Conservation (phyloP, 2,329 filamentous ascomycete genomes). For the Lecanoromycetidae sp. region DNA sequence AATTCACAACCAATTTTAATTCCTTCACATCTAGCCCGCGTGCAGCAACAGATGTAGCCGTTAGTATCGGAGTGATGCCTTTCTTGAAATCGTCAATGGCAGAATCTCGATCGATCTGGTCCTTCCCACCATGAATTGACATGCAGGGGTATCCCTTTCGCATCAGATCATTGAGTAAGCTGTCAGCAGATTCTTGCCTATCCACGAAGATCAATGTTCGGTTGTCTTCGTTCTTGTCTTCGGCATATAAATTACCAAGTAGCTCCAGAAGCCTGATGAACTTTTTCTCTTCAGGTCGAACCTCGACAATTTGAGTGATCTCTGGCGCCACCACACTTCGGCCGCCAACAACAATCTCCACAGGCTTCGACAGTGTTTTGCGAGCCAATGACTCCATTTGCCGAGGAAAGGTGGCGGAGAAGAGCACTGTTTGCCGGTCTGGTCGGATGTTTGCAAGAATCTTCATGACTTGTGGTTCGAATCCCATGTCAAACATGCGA, state of each 20-base stretch:
- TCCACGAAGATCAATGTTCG: slow-evolving; percentile 86
- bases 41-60: slow-evolving; percentile 90
- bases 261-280: slow-evolving; percentile 75
- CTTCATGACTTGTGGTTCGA: slow-evolving; percentile 96
- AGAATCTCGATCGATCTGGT: slow-evolving; percentile 84
- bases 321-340: slow-evolving; percentile 55
- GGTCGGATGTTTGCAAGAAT: slow-evolving; percentile 86
- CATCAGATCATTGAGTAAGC: slow-evolving; percentile 63
- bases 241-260: slow-evolving; percentile 65
- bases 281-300: slow-evolving; percentile 70
- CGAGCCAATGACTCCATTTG: slow-evolving; percentile 85
- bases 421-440: slow-evolving; percentile 85
- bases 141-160: slow-evolving; percentile 80
- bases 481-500: slow-evolving; percentile 99
- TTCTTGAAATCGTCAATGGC: slow-evolving; percentile 90
- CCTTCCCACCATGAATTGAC: slow-evolving; percentile 88
- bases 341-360: slow-evolving; percentile 87
- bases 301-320: slow-evolving; percentile 85
- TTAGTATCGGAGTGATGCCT: slow-evolving; percentile 75
- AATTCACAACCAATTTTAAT: slow-evolving; percentile 90
- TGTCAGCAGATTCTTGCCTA: slow-evolving; percentile 79
- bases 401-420: slow-evolving; percentile 90
- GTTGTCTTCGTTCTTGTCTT: slow-evolving; percentile 71
- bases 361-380: slow-evolving; percentile 71
- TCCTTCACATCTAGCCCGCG: slow-evolving; percentile 93